Evolutionary conservation across 73 alveolate species (phyloP), one percentile per base, ranked within the genome.

Genomic region (Paramecium sexaurelia): DNA sequence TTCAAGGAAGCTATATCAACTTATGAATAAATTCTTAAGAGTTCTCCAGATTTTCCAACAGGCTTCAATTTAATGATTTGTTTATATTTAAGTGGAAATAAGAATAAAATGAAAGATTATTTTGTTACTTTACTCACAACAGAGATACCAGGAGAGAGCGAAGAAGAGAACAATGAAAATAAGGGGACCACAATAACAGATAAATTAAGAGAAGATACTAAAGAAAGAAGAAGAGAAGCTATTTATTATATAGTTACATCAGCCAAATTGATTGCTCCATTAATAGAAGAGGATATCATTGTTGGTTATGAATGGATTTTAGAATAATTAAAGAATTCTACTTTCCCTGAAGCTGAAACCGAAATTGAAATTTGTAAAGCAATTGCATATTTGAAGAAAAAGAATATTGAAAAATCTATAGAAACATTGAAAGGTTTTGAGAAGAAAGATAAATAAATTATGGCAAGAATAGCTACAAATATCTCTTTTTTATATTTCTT

Each of bases 381-480:
- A 5, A 95, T 97, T 97, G 96, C 98, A 32, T 98, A 91, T 92
- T 95, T 98, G 75, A 97, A 97, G 91, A 96, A 95, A 87, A 97
- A 98, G 91, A 99, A 98, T 47, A 95, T 97, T 56, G 99, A 98
- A 17, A 96, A 95, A 94, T 98, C 99, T 17, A 98, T 98, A 32
- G 97, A 95, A 57, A 96, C 97, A 40, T 96, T 99, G 94, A 99
- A 99, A 93, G 93, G 97, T 41, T 99, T 99, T 93, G 99, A 41
- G 96, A 97, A 98, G 94, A 97, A 98, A 92, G 99, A 99, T 94
- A 98, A 98, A 89, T 91, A 94, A 35, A 94, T 99, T 95, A 98
- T 98, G 99, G 99, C 99, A 51, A 95, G 99, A 92, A 99, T 99
- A 0, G 99, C 99, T 11, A 99, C 99, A 87, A 98, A 98, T 94